A percentile compares a stretch with the other conserved stretches of the same genome.
Evolutionary conservation across 2,329 filamentous ascomycete genomes (phyloP).

Genomic region (Alternaria viburni): DNA sequence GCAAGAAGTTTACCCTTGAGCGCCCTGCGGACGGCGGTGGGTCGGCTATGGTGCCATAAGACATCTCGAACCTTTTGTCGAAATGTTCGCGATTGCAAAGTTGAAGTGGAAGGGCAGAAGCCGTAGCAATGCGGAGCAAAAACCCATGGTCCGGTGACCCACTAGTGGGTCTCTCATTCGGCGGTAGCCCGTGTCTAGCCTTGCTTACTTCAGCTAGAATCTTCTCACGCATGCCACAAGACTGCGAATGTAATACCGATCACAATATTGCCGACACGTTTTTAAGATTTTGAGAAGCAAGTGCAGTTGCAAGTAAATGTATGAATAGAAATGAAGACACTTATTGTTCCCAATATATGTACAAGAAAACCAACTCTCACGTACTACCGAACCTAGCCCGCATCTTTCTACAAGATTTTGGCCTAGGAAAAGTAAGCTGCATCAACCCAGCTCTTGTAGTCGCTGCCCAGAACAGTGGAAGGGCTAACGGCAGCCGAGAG

Average conservation of each 20-base stretch:
- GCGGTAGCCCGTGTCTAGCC: constrained; percentile 1
- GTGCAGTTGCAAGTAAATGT: not conserved
- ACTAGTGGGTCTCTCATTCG: not conserved
- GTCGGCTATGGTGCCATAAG: constrained; percentile 15
- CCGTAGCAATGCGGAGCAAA: not conserved
- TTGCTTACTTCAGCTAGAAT: not conserved
- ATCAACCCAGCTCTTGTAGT: constrained; percentile 41
- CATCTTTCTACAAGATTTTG: not conserved
- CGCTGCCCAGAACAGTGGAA: constrained; percentile 52
- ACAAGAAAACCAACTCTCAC: not conserved
- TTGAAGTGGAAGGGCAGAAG: not conserved
- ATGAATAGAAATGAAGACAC: not conserved
- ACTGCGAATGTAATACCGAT: not conserved
- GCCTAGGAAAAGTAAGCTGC: constrained; percentile 35
- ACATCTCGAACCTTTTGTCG: constrained; percentile 9
- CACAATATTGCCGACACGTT: not conserved
- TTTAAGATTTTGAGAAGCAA: not conserved
- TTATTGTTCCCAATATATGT: not conserved
- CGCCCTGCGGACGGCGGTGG: constrained; percentile 1
- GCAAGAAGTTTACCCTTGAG: not conserved
- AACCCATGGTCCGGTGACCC: not conserved
- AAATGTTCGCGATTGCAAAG: not conserved
- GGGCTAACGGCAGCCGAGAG: constrained; percentile 53
- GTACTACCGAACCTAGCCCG: not conserved
- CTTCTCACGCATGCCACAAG: not conserved